Percentiles rank a stretch among this genome's conserved stretches.
Conservation (phyloP, 2,329 filamentous ascomycete genomes). For the Exophiala sideris region DNA sequence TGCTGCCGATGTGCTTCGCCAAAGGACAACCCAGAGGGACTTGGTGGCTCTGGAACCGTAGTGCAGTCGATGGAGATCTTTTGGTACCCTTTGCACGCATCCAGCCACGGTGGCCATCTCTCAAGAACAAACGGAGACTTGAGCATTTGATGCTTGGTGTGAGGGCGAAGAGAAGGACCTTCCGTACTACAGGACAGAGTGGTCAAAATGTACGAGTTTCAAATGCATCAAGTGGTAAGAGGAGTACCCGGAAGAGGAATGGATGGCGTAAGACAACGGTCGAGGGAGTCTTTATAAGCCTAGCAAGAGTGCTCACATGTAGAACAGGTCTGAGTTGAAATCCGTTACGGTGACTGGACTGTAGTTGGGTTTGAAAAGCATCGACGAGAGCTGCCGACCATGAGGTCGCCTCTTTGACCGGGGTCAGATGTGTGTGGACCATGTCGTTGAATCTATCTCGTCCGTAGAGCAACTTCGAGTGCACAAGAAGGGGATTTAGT, state of each 20-base stretch:
- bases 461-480: no score
- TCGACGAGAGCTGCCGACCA: no score
- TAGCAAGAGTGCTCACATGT: background rate
- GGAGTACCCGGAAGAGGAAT: background rate
- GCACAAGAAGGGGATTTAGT: no score
- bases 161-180: background rate
- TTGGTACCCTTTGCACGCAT: background rate
- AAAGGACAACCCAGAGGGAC: background rate
- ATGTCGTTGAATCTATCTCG: no score
- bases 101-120: background rate
- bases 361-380: background rate
- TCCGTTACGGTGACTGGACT: background rate
- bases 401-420: no score
- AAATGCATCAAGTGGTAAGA: background rate
- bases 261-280: background rate
- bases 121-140: background rate
- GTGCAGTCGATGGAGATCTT: constrained; percentile 1
- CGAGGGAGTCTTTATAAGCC: background rate
- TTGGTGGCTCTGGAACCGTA: background rate
- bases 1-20: background rate
- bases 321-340: background rate
- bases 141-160: background rate
- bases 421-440: no score
- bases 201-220: background rate
- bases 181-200: background rate